Evolutionary conservation across 2,329 filamentous ascomycete species (phyloP).

Genomic region (Fusarium miscanthi): DNA sequence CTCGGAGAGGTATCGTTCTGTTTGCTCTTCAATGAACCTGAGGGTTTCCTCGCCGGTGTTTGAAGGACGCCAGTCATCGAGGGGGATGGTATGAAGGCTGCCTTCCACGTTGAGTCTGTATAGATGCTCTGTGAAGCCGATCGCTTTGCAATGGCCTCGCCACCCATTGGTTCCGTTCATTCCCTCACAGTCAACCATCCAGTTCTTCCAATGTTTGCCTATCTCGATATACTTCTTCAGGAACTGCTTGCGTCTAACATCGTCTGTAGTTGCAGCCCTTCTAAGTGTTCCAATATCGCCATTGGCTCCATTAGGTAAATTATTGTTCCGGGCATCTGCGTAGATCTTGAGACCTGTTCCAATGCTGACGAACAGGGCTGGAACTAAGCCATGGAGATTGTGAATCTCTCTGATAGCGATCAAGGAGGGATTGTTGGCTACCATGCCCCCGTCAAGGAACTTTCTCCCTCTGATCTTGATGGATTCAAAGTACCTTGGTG

Average conservation of each 20-base stretch:
- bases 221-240: background rate
- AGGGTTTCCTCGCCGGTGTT: background rate
- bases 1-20: background rate
- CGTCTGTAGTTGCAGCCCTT: background rate
- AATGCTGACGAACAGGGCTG: background rate
- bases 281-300: background rate
- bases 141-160: background rate
- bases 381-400: background rate
- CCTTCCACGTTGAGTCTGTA: conserved; percentile 5
- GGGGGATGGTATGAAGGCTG: background rate
- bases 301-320: background rate
- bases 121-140: background rate
- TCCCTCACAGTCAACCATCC: background rate
- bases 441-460: conserved; percentile 1
- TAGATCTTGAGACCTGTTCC: background rate
- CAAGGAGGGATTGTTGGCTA: background rate
- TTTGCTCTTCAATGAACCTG: rapidly evolving
- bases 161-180: background rate
- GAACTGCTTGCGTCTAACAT: background rate
- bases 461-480: background rate
- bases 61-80: conserved; percentile 3
- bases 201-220: background rate
- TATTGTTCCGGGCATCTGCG: rapidly evolving
- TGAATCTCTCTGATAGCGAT: background rate
- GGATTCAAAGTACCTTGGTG: background rate